Percentiles rank a stretch among this genome's conserved stretches.
Evolutionary conservation across 208 protist genomes (phyloP).

Genomic region (Leishmania amazonensis): DNA sequence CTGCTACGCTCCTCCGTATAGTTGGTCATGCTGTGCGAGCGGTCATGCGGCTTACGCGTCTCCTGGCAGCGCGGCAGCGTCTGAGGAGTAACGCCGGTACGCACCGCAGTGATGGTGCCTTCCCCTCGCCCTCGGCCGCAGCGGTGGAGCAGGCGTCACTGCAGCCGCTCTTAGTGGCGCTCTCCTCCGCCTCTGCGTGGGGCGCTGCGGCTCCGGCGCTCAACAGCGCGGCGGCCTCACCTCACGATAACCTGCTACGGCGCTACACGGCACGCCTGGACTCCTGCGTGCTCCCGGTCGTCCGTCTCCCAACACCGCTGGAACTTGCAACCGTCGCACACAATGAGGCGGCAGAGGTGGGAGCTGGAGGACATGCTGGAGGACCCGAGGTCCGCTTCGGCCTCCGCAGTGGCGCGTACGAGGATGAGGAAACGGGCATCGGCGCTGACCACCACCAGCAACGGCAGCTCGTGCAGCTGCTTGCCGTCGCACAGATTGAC

Average conservation of each 20-base stretch:
- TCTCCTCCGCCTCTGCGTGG: background rate
- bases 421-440: background rate
- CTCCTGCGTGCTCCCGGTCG: background rate
- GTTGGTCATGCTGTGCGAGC: background rate
- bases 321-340: background rate
- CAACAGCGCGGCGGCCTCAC: background rate
- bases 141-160: background rate
- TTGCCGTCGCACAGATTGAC: conserved; percentile 10
- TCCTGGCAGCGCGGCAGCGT: background rate
- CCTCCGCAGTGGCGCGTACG: background rate
- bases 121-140: background rate
- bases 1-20: background rate
- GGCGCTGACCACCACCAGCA: background rate
- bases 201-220: background rate
- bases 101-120: background rate
- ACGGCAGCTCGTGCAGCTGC: conserved; percentile 1
- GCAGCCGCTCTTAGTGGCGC: background rate
- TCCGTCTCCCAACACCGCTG: conserved; percentile 5
- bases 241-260: background rate
- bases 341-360: background rate
- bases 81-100: background rate
- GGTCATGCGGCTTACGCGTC: background rate
- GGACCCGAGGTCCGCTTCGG: background rate
- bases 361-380: background rate
- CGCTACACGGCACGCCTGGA: conserved; percentile 2